Evolutionary conservation across 805 yeast species (phyloP).

Genomic region (Starmerella davenportii): DNA sequence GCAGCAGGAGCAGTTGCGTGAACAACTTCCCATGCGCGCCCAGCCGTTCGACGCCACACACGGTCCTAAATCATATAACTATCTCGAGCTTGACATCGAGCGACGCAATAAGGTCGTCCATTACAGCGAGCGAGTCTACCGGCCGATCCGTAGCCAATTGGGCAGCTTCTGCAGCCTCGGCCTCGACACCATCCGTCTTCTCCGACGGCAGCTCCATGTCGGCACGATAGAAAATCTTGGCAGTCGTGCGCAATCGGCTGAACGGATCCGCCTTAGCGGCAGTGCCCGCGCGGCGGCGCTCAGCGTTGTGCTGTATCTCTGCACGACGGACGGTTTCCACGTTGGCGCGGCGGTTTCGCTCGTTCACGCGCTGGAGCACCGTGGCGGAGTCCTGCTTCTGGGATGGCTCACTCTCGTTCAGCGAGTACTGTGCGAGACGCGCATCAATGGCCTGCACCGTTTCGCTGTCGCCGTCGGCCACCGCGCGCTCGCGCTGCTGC

Average conservation of each 20-base stretch:
- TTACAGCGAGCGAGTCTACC: slow-evolving; percentile 12
- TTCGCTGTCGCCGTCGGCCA: slow-evolving; percentile 26
- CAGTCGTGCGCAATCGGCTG: slow-evolving; percentile 70
- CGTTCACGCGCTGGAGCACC: slow-evolving; percentile 34
- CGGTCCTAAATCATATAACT: slow-evolving; percentile 24
- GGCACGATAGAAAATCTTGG: slow-evolving; percentile 50
- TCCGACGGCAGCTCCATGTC: background rate
- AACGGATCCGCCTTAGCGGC: slow-evolving; percentile 48
- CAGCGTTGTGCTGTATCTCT: slow-evolving; percentile 45
- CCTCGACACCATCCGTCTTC: slow-evolving; percentile 1
- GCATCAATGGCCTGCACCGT: slow-evolving; percentile 22
- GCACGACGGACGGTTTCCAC: slow-evolving; percentile 62
- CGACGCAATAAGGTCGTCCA: slow-evolving; percentile 26
- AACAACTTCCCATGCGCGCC: too few species aligned
- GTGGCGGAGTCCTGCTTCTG: background rate
- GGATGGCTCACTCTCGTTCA: background rate
- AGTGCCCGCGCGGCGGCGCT: slow-evolving; percentile 27
- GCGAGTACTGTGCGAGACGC: slow-evolving; percentile 14
- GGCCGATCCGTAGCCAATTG: slow-evolving; percentile 1
- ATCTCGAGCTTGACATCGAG: slow-evolving; percentile 25
- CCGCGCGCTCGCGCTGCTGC: slow-evolving; percentile 61
- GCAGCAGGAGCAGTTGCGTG: too few species aligned
- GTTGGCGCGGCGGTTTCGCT: slow-evolving; percentile 70
- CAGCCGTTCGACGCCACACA: too few species aligned
- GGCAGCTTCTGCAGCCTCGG: slow-evolving; percentile 1